Evolutionary conservation across 2,329 filamentous ascomycete species (phyloP).

Genomic region (Simplicillium sp.): DNA sequence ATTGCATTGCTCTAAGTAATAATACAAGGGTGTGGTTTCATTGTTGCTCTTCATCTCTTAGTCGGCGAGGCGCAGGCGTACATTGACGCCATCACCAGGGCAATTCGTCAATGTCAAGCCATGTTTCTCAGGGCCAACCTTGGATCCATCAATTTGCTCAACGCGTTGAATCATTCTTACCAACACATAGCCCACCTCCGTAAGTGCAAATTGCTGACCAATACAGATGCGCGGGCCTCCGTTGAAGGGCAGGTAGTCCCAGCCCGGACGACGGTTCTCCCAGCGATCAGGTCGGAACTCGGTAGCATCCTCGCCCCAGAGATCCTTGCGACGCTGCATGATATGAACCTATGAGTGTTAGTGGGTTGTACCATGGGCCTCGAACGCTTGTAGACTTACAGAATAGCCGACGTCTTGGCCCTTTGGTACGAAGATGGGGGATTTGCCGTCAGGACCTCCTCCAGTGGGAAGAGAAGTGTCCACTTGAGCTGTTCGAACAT

Average conservation of each 20-base stretch:
- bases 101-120: background rate
- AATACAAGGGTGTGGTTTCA: no score
- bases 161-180: background rate
- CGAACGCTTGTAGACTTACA: background rate
- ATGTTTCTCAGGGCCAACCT: background rate
- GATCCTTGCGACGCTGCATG: constrained; percentile 18
- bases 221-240: constrained; percentile 22
- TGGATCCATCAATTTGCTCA: background rate
- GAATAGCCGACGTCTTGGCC: background rate
- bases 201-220: background rate
- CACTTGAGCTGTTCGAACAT: constrained; percentile 15
- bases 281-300: constrained; percentile 19
- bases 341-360: background rate
- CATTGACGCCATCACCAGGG: background rate
- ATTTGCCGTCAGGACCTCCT: constrained; percentile 19
- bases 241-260: constrained; percentile 27
- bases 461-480: constrained; percentile 22
- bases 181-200: background rate
- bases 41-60: background rate
- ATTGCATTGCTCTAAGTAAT: no score
- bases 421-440: constrained; percentile 16
- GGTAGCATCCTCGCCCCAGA: constrained; percentile 16
- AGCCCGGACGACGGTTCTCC: constrained; percentile 18
- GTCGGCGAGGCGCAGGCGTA: background rate
- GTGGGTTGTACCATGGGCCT: no score